Evolutionary conservation across 2,329 filamentous ascomycete genomes (phyloP).

Genomic region (Penicillium janthinellum): DNA sequence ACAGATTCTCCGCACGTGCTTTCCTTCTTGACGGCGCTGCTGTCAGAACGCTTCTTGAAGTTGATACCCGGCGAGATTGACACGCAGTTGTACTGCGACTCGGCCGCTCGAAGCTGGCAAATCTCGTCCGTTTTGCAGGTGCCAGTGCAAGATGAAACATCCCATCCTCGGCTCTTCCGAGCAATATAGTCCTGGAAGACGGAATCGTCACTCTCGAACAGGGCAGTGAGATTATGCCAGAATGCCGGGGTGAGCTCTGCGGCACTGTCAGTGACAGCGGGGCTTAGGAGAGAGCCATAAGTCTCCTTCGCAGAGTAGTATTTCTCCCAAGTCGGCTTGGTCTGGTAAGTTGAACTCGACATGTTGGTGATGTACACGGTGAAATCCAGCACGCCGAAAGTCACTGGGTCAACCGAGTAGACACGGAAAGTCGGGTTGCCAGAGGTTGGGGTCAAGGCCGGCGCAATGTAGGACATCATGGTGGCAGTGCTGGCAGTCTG

Average conservation of each 20-base stretch:
- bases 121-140: conserved; percentile 51
- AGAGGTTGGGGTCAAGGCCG: conserved; percentile 56
- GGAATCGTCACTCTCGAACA: conserved; percentile 48
- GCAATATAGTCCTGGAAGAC: conserved; percentile 52
- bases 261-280: conserved; percentile 43
- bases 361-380: conserved; percentile 58
- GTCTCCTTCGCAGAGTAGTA: conserved; percentile 59
- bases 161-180: conserved; percentile 54
- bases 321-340: conserved; percentile 54
- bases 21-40: conserved; percentile 4
- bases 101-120: conserved; percentile 54
- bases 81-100: conserved; percentile 57
- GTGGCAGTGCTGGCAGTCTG: conserved; percentile 48
- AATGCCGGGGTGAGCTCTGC: conserved; percentile 58
- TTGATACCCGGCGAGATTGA: conserved; percentile 41
- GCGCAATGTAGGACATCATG: conserved; percentile 56
- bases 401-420: conserved; percentile 59
- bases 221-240: conserved; percentile 59
- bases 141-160: conserved; percentile 43
- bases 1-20: conserved; percentile 19
- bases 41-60: conserved; percentile 21
- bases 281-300: conserved; percentile 52
- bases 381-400: conserved; percentile 56
- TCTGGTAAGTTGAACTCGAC: conserved; percentile 47
- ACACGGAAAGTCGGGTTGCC: conserved; percentile 60